phyloP scores from a whole-genome alignment of 306 rosid species.

The Mucuna pruriens region DNA sequence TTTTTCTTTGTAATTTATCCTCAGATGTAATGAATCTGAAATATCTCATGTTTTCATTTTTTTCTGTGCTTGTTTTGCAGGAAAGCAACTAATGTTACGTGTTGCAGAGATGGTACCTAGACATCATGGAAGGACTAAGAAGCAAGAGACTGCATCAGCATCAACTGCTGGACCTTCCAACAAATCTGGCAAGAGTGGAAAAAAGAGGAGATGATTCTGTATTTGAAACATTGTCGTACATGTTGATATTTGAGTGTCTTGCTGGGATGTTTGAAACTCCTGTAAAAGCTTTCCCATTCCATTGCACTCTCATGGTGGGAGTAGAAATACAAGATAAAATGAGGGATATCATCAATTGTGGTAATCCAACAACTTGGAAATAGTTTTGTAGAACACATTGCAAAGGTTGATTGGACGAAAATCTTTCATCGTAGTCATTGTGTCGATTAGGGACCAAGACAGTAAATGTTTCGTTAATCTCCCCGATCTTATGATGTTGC shows the following conservation, averaged over 20 bases:
- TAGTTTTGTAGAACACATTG: no score
- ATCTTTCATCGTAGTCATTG: no score
- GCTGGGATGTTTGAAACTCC: background rate
- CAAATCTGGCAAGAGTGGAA: slow-evolving; percentile 76
- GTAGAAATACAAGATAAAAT: no score
- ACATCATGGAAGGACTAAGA: slow-evolving; percentile 86
- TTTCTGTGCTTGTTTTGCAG: slow-evolving; percentile 48
- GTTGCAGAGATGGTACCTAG: slow-evolving; percentile 83
- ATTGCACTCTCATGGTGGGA: no score
- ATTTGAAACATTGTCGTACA: background rate
- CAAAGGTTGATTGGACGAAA: no score
- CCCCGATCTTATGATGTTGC: no score
- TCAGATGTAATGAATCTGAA: background rate
- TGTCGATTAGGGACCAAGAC: no score
- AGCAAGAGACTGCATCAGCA: slow-evolving; percentile 68
- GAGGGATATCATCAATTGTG: no score
- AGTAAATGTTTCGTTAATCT: no score
- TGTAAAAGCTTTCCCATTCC: no score
- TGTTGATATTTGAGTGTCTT: slow-evolving; percentile 19
- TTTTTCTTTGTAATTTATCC: background rate
- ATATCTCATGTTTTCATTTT: background rate
- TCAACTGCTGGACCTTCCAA: slow-evolving; percentile 71
- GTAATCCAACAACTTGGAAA: no score
- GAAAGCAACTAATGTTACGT: slow-evolving; percentile 69
- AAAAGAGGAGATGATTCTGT: slow-evolving; percentile 64